Evolutionary conservation across 257 asterid species (phyloP).

Genomic region (Apocynum venetum): DNA sequence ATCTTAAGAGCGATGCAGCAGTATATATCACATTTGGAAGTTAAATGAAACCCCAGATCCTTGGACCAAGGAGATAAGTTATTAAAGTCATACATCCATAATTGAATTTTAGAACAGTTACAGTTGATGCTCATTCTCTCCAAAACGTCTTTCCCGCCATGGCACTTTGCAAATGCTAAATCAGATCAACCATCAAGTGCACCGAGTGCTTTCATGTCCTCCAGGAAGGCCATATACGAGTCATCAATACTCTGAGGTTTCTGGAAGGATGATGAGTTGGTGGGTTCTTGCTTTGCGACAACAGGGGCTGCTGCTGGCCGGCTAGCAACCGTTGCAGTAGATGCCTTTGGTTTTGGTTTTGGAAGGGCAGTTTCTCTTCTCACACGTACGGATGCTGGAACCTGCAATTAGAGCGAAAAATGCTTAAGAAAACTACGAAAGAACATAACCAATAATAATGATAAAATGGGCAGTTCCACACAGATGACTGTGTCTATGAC

Average conservation of each 20-base stretch:
- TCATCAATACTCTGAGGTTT: constrained; percentile 83
- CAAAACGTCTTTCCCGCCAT: not conserved
- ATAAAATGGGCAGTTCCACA: constrained; percentile 1
- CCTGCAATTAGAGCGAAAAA: constrained; percentile 33
- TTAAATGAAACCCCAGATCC: not conserved
- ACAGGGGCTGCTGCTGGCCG: constrained; percentile 43
- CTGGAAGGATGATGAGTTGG: constrained; percentile 35
- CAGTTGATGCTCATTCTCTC: not conserved
- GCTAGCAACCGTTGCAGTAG: constrained; percentile 29
- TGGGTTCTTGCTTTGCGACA: constrained; percentile 39
- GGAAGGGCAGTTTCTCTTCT: constrained; percentile 72
- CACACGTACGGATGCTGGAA: constrained; percentile 93
- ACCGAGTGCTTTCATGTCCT: constrained; percentile 94
- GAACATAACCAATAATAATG: not conserved
- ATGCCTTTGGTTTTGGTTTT: constrained; percentile 61
- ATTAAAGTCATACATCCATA: not conserved
- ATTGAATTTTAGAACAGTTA: not conserved
- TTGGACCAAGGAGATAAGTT: not conserved
- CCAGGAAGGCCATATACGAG: constrained; percentile 78
- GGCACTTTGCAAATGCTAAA: not conserved
- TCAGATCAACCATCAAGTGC: constrained; percentile 61
- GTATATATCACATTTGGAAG: not conserved
- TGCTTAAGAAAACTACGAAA: constrained; percentile 1
- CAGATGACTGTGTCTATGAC: not conserved
- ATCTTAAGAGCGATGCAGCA: not conserved